These are phyloP conservation scores for Kalanchoe fedtschenkoi DNA, from an alignment of 164 flowering plant genomes.

Conservation along the genomic window DNA sequence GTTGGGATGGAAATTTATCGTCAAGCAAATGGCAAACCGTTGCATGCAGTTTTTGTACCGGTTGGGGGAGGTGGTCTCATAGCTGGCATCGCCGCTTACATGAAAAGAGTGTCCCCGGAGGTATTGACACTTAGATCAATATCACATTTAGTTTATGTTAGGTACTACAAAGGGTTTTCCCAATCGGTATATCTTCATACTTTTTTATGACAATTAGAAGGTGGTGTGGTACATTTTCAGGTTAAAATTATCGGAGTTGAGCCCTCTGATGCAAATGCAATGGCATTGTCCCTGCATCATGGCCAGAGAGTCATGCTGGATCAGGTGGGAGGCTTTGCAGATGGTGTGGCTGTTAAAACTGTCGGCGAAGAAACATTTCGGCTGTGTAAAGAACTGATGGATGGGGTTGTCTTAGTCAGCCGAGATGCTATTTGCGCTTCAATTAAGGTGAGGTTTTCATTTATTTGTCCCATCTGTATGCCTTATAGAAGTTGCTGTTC, in stretches of 20 bases:
- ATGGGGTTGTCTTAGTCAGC: constrained; percentile 90
- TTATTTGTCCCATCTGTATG: background rate
- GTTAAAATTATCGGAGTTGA: constrained; percentile 98
- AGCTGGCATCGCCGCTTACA: constrained; percentile 93
- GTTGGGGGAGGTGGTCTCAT: constrained; percentile 99
- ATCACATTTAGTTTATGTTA: background rate
- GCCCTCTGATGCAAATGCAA: constrained; percentile 96
- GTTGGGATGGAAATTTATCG: constrained; percentile 91
- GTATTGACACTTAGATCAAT: constrained; percentile 12
- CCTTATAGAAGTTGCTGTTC: no score
- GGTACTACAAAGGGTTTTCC: background rate
- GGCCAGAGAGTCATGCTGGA: constrained; percentile 75
- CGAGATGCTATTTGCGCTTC: constrained; percentile 99
- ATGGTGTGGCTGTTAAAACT: constrained; percentile 96
- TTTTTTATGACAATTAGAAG: background rate
- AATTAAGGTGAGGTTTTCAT: constrained; percentile 57
- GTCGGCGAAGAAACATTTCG: constrained; percentile 95
- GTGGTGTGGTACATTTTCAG: constrained; percentile 17
- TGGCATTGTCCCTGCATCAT: constrained; percentile 93
- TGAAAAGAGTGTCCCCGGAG: constrained; percentile 81
- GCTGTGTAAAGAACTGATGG: constrained; percentile 76
- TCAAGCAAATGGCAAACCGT: constrained; percentile 48
- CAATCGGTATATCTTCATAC: background rate
- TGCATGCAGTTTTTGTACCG: constrained; percentile 95
- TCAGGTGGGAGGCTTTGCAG: constrained; percentile 98